Evolutionary conservation across 139 green algal species (phyloP), one percentile per base, ranked within the genome.

Genomic region (Monoraphidium neglectum): DNA sequence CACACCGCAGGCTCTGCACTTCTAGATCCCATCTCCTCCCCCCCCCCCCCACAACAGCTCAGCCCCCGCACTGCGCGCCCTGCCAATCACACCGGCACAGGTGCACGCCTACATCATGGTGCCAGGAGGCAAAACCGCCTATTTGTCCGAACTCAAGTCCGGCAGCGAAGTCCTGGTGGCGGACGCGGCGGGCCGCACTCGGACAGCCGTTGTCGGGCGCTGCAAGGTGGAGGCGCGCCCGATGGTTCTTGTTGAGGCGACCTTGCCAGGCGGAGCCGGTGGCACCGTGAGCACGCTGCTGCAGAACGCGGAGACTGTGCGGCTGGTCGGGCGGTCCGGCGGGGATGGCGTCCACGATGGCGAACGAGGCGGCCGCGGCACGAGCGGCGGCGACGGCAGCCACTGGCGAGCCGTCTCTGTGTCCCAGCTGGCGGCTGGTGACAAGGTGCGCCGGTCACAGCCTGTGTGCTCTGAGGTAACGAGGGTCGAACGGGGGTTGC

Each of bases 271-370:
- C 84, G 4, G 38, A 40, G 15, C 88, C 90, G 32, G 87, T 85
- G 33, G 67, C 82, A 16, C 49, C 33, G 77, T 88, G 68, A 91
- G 83, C 61, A 78, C 93, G 8, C 72, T 97, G 33, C 84, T 98
- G 62, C 67, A 98, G 72, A 98, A 98, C 72, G 94, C 94, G 4
- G 94, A 98, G 78, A 98, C 94, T 2, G 94, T 98, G 40, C 86
- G 89, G 32, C 77, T 98, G 47, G 83, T 98, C 59, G 87, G 84
- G 2, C 84, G 86, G 12, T 28, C 24, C 56, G 5, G 59, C 35
- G 54, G 38, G 43, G 66, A 28, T 43, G 30, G 36, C 3, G 15
- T 36, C 40, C 64, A 54, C 49, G 33, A 35, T 54, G 37, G 37
- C 54, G 67, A 66, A 43, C 65, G 64, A 5, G 49, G 35, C 5